A percentile compares a stretch with the other conserved stretches of the same genome.
These are phyloP conservation scores for Falciphora oryzae DNA, from an alignment of 2,329 filamentous ascomycete genomes.

Conservation along the genomic window DNA sequence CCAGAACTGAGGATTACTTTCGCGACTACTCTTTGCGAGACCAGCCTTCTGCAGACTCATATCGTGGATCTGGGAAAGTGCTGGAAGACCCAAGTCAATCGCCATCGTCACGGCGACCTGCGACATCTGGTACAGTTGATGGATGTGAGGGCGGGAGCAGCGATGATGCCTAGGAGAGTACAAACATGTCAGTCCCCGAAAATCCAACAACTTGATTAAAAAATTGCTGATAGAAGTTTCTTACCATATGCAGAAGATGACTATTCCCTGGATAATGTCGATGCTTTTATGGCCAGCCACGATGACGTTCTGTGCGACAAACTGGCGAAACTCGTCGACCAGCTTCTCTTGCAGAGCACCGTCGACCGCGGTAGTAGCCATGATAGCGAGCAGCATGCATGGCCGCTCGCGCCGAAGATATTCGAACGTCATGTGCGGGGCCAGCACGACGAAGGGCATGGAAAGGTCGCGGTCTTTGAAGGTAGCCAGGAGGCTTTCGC, in stretches of 20 bases:
- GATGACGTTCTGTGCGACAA: slow-evolving; percentile 17
- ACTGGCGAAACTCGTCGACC: slow-evolving; percentile 17
- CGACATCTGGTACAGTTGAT: slow-evolving; percentile 19
- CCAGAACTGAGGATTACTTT: slow-evolving; percentile 5
- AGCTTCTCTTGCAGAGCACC: slow-evolving; percentile 14
- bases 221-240: not conserved
- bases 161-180: slow-evolving; percentile 15
- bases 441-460: slow-evolving; percentile 18
- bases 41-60: slow-evolving; percentile 1
- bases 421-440: slow-evolving; percentile 11
- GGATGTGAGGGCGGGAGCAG: slow-evolving; percentile 15
- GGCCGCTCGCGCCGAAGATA: slow-evolving; percentile 18
- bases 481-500: slow-evolving; percentile 10
- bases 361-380: slow-evolving; percentile 1
- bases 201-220: not conserved
- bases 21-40: not conserved
- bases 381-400: slow-evolving; percentile 16
- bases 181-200: not conserved
- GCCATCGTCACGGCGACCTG: slow-evolving; percentile 18
- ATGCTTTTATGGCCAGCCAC: slow-evolving; percentile 16
- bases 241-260: slow-evolving; percentile 19
- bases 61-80: not conserved
- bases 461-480: slow-evolving; percentile 10
- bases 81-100: slow-evolving; percentile 15
- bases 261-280: slow-evolving; percentile 18